These are phyloP conservation scores for Diaporthe sp. DNA, from an alignment of 2,329 filamentous ascomycete genomes.

Conservation along the genomic window DNA sequence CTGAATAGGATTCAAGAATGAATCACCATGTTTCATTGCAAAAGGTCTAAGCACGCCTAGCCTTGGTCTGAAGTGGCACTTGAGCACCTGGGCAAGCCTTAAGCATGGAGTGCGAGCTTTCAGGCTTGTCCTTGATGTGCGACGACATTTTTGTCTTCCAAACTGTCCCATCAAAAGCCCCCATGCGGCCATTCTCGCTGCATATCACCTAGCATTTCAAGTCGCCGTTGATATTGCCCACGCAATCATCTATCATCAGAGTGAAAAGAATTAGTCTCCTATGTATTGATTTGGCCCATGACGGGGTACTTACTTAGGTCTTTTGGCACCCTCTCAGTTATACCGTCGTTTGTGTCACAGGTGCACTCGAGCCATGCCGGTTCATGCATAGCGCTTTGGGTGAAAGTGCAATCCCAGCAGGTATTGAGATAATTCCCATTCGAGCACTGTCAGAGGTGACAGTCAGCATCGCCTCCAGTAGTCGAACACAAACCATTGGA, in stretches of 20 bases:
- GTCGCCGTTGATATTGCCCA: not conserved
- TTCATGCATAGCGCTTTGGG: not conserved
- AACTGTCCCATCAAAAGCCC: too few species aligned
- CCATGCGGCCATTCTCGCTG: not conserved
- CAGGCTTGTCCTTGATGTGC: not conserved
- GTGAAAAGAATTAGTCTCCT: not conserved
- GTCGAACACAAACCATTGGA: not conserved
- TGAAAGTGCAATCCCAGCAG: not conserved
- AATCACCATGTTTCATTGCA: not conserved
- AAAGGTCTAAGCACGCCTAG: not conserved
- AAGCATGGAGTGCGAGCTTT: not conserved
- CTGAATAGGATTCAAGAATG: not conserved
- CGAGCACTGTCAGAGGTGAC: not conserved
- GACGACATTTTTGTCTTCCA: too few species aligned
- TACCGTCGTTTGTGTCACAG: not conserved
- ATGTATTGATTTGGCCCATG: not conserved
- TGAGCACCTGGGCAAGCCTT: not conserved
- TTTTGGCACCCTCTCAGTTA: not conserved
- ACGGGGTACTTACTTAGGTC: not conserved
- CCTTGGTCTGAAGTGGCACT: not conserved
- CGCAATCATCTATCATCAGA: not conserved
- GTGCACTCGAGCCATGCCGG: not conserved
- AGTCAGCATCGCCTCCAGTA: not conserved
- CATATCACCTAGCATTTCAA: not conserved
- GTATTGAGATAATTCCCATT: not conserved